These are phyloP conservation scores for Diplocarpon mali DNA, from an alignment of 2,329 filamentous ascomycete genomes.

Conservation along the genomic window DNA sequence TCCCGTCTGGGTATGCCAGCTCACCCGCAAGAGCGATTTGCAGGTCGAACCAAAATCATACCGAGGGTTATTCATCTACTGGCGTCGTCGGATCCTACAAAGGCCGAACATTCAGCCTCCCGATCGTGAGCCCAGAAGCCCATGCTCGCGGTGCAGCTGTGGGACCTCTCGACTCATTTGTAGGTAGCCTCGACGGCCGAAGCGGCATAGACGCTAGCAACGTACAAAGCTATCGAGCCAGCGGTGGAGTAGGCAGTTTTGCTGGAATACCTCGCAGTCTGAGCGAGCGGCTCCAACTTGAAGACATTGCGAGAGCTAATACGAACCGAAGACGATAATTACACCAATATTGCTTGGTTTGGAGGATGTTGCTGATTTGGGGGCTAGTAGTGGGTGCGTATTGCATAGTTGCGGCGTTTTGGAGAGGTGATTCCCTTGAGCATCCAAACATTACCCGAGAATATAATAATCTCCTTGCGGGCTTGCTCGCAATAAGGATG, in stretches of 20 bases:
- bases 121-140: conserved; percentile 39
- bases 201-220: conserved; percentile 24
- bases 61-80: neutral
- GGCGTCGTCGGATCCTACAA: conserved; percentile 40
- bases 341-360: neutral
- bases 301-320: conserved; percentile 18
- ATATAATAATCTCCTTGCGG: neutral
- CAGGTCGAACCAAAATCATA: neutral
- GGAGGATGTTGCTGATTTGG: neutral
- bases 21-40: conserved; percentile 16
- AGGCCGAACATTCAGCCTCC: conserved; percentile 40
- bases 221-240: conserved; percentile 17
- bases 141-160: conserved; percentile 38
- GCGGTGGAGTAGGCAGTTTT: conserved; percentile 17
- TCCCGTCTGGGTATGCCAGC: conserved; percentile 8
- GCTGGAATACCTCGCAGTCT: conserved; percentile 22
- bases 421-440: neutral
- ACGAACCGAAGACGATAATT: neutral
- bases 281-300: conserved; percentile 25
- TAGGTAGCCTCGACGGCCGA: conserved; percentile 35
- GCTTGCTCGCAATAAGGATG: neutral
- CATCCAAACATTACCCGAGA: neutral
- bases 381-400: neutral
- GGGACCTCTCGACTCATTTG: conserved; percentile 39
- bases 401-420: conserved; percentile 7